Evolutionary conservation across 75 land plant species (phyloP), one percentile per base, ranked within the genome.

Genomic region (Ceratopteris richardii): DNA sequence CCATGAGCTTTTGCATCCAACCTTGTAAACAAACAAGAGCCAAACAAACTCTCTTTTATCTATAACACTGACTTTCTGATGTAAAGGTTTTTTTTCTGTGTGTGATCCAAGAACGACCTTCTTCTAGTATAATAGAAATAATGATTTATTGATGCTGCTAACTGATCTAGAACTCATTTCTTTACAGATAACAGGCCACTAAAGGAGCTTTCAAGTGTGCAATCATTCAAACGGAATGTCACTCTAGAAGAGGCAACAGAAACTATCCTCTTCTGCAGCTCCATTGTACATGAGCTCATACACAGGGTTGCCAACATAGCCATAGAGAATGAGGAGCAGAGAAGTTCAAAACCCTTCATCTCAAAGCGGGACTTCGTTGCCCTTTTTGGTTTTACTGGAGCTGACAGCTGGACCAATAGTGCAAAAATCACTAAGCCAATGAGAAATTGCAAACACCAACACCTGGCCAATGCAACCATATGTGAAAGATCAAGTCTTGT

Each of bases 231-330:
- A 21, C 51, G 71, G 42, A 72, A 50, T 44, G 37, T 61, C 21
- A 59, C 72, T 19, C 39, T 72, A 7, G 66, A 66, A 29, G 69
- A 68, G 26, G 73, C 73, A 41, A 61, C 64, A 23, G 72, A 66
- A 31, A 69, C 62, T n/a, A 58, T 65, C 20, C 29, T 68, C 1
- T 64, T 66, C 48, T 66, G 70, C 70, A 63, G 54, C 31, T 41
- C 60, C 41, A 69, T 58, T 14, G 56, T 51, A 37, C 72, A 68
- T 33, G 73, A 68, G n/a, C 42, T 68, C 17, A 64, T 52, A 7
- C 42, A 71, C 20, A 22, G 23, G 22, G 51, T 26, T 17, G 62
- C 56, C 29, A 21, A 20, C 9, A 60, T 51, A 16, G 51, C 47
- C 17, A 41, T 26, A 16, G 46, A 71, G 70, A 50, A 63, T 29